Evolutionary conservation across 805 yeast species (phyloP).

Genomic region (Schwanniomyces sp.): DNA sequence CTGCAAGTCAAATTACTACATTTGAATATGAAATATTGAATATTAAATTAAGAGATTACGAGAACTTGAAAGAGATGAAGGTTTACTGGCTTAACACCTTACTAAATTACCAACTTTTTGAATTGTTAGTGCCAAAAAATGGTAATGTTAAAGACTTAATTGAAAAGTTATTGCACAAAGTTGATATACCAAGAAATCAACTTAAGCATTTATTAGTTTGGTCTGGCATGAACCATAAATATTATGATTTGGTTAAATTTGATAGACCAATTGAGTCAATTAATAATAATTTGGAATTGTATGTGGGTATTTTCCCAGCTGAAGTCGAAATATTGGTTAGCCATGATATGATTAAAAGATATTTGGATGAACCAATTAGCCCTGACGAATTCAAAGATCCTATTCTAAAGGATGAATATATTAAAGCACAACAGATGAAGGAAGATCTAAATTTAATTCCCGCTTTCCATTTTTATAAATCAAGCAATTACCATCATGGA

Average conservation of each 20-base stretch:
- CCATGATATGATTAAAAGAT: slow-evolving; percentile 33
- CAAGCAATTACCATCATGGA: slow-evolving; percentile 69
- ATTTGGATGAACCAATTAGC: slow-evolving; percentile 16
- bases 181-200: slow-evolving; percentile 49
- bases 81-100: slow-evolving; percentile 73
- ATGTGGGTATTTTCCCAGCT: slow-evolving; percentile 43
- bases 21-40: slow-evolving; percentile 78
- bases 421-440: slow-evolving; percentile 20
- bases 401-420: slow-evolving; percentile 21
- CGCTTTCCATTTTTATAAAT: slow-evolving; percentile 77
- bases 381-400: slow-evolving; percentile 25
- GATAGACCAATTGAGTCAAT: slow-evolving; percentile 34
- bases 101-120: slow-evolving; percentile 66
- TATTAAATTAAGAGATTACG: slow-evolving; percentile 73
- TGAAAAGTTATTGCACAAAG: slow-evolving; percentile 54
- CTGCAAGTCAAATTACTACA: slow-evolving; percentile 41
- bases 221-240: slow-evolving; percentile 47
- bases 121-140: slow-evolving; percentile 64
- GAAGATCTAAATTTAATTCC: slow-evolving; percentile 49
- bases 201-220: slow-evolving; percentile 54
- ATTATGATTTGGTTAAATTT: slow-evolving; percentile 36
- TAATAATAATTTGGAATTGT: slow-evolving; percentile 34
- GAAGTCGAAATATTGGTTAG: slow-evolving; percentile 39
- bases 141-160: slow-evolving; percentile 55
- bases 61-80: slow-evolving; percentile 64